Percentiles rank a stretch among this genome's conserved stretches.
These are phyloP conservation scores for Haematococcus lacustris DNA, from an alignment of 139 green algal genomes.

Conservation along the genomic window DNA sequence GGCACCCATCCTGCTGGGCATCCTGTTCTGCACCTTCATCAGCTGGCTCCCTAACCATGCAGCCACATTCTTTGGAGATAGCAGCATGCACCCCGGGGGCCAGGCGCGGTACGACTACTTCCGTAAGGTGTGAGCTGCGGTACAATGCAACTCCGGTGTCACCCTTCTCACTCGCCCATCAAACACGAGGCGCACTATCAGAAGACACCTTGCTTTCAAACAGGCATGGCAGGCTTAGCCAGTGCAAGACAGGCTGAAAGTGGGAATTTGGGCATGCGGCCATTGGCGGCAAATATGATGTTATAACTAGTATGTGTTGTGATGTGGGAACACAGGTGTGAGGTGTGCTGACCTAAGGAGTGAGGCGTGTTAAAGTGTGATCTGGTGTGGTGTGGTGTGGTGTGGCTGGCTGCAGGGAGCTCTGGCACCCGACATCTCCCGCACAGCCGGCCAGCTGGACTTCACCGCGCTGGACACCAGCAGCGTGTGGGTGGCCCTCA, in stretches of 20 bases:
- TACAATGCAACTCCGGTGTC: not conserved
- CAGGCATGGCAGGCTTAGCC: too few relatives aligned
- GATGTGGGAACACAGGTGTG: too few relatives aligned
- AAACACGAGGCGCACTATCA: slow-evolving; percentile 1
- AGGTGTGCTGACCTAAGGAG: too few relatives aligned
- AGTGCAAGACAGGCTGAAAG: too few relatives aligned
- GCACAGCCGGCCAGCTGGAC: slow-evolving; percentile 4
- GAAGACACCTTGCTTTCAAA: not conserved
- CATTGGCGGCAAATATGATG: too few relatives aligned
- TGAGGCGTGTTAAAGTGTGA: too few relatives aligned
- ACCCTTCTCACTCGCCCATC: not conserved
- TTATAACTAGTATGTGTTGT: too few relatives aligned
- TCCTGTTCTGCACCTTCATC: slow-evolving; percentile 71
- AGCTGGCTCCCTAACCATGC: slow-evolving; percentile 33
- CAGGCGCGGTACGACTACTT: slow-evolving; percentile 50
- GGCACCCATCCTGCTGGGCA: slow-evolving; percentile 59
- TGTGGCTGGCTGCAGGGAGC: slow-evolving; percentile 35
- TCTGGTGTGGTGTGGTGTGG: not conserved
- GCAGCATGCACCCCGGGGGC: slow-evolving; percentile 36
- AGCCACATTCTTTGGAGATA: slow-evolving; percentile 47
- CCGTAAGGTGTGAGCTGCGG: slow-evolving; percentile 27
- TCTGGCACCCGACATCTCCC: slow-evolving; percentile 3
- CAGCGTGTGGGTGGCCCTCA: slow-evolving; percentile 14
- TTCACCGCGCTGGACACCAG: slow-evolving; percentile 4
- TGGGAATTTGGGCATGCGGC: too few relatives aligned